Conservation (phyloP, 23 red algal genomes). For the Gracilaria domingensis region DNA sequence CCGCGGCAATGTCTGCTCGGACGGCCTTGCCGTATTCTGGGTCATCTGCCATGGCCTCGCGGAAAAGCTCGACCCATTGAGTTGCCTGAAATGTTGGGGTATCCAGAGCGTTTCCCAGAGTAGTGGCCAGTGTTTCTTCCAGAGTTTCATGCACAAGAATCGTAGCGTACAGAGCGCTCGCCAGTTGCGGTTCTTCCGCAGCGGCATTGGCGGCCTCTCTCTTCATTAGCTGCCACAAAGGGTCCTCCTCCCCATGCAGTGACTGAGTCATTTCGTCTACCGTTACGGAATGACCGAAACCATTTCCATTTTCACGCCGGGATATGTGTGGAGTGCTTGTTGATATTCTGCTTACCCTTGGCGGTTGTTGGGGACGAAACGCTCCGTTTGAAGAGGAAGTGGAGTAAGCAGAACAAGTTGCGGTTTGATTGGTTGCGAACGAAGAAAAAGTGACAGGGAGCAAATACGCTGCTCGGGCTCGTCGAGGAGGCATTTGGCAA, state of each 20-base stretch:
- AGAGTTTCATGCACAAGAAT: slow-evolving; percentile 81
- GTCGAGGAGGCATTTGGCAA: slow-evolving; percentile 10
- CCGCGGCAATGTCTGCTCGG: slow-evolving; percentile 87
- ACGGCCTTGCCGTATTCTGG: slow-evolving; percentile 74
- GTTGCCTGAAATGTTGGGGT: slow-evolving; percentile 92
- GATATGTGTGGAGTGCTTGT: slow-evolving; percentile 1
- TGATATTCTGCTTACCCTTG: slow-evolving; percentile 48
- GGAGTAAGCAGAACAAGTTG: not conserved
- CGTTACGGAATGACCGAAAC: slow-evolving; percentile 85
- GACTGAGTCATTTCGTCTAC: slow-evolving; percentile 88
- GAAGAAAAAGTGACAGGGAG: not conserved
- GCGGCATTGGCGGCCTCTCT: slow-evolving; percentile 84
- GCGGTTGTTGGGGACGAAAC: slow-evolving; percentile 20
- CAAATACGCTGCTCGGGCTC: slow-evolving; percentile 5
- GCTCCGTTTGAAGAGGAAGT: not conserved
- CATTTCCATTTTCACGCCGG: not conserved
- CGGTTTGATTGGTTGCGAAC: not conserved
- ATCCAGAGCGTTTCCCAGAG: slow-evolving; percentile 85
- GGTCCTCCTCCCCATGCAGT: slow-evolving; percentile 76
- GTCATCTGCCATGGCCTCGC: slow-evolving; percentile 78
- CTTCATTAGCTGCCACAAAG: slow-evolving; percentile 94
- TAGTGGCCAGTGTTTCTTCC: slow-evolving; percentile 87
- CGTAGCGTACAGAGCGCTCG: slow-evolving; percentile 76
- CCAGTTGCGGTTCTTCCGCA: slow-evolving; percentile 92
- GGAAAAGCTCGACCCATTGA: slow-evolving; percentile 93